phyloP scores from a whole-genome alignment of 495 filamentous ascomycete genomes.

The Endocarpon pusillum region DNA sequence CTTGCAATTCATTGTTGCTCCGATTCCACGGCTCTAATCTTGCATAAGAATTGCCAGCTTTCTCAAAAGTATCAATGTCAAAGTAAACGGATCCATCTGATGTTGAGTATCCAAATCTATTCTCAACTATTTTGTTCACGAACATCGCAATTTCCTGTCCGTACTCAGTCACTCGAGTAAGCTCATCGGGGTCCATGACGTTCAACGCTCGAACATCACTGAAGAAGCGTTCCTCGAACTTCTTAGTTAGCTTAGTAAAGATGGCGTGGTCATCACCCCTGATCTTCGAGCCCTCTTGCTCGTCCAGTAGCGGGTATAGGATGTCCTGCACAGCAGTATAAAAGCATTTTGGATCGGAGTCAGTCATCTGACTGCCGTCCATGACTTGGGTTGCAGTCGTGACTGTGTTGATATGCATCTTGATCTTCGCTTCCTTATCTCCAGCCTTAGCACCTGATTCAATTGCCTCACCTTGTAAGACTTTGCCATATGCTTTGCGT shows the following conservation, averaged over 20 bases:
- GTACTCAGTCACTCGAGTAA: conserved; percentile 84
- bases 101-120: conserved; percentile 69
- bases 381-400: conserved; percentile 42
- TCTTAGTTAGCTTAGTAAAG: conserved; percentile 64
- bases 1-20: conserved; percentile 63
- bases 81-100: conserved; percentile 85
- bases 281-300: conserved; percentile 52
- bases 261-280: conserved; percentile 58
- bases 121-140: conserved; percentile 62
- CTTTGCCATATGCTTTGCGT: conserved; percentile 42
- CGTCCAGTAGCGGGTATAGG: conserved; percentile 75
- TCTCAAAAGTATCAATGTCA: conserved; percentile 76
- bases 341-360: conserved; percentile 35
- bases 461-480: conserved; percentile 34
- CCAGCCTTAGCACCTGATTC: conserved; percentile 44
- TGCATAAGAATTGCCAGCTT: conserved; percentile 66
- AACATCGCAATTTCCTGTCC: conserved; percentile 66
- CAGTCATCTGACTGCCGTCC: conserved; percentile 18
- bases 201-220: conserved; percentile 77
- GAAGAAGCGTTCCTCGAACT: conserved; percentile 69
- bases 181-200: conserved; percentile 59
- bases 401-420: conserved; percentile 81
- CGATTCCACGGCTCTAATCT: conserved; percentile 74
- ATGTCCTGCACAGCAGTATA: conserved; percentile 41
- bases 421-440: conserved; percentile 71